Conservation (phyloP, 768 basidiomycete genomes). For the Suillus subluteus region DNA sequence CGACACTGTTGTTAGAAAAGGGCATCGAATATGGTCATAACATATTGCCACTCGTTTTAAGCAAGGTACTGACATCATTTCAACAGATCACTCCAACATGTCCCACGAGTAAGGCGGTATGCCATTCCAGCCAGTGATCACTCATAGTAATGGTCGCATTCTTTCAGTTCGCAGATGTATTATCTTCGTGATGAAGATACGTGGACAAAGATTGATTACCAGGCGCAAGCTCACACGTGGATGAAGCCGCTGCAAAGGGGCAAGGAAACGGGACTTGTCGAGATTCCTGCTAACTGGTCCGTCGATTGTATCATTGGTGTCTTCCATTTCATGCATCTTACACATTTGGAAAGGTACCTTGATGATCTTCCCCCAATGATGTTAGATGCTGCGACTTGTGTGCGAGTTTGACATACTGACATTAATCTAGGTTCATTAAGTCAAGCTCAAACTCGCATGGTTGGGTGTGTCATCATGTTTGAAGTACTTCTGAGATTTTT, state of each 20-base stretch:
- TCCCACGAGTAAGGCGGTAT: slow-evolving; percentile 46
- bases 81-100: slow-evolving; percentile 61
- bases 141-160: background rate
- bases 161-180: slow-evolving; percentile 59
- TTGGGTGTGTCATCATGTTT: slow-evolving; percentile 46
- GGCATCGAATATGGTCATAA: slow-evolving; percentile 71
- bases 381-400: slow-evolving; percentile 34
- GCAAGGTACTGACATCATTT: slow-evolving; percentile 14
- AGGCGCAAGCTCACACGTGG: slow-evolving; percentile 61
- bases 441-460: slow-evolving; percentile 70
- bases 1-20: slow-evolving; percentile 63
- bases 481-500: background rate
- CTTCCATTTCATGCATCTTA: background rate
- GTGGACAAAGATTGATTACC: slow-evolving; percentile 77
- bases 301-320: slow-evolving; percentile 1
- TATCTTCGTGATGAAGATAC: slow-evolving; percentile 69
- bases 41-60: slow-evolving; percentile 13
- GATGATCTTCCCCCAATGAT: slow-evolving; percentile 80
- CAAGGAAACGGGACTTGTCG: slow-evolving; percentile 61
- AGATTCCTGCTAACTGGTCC: slow-evolving; percentile 75
- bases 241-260: slow-evolving; percentile 74
- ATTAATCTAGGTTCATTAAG: slow-evolving; percentile 64
- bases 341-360: slow-evolving; percentile 49
- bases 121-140: background rate
- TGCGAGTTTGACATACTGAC: slow-evolving; percentile 9